Evolutionary conservation across 176 grass and related monocot species (phyloP), one percentile per base, ranked within the genome.

Genomic region (Oryza meridionalis): DNA sequence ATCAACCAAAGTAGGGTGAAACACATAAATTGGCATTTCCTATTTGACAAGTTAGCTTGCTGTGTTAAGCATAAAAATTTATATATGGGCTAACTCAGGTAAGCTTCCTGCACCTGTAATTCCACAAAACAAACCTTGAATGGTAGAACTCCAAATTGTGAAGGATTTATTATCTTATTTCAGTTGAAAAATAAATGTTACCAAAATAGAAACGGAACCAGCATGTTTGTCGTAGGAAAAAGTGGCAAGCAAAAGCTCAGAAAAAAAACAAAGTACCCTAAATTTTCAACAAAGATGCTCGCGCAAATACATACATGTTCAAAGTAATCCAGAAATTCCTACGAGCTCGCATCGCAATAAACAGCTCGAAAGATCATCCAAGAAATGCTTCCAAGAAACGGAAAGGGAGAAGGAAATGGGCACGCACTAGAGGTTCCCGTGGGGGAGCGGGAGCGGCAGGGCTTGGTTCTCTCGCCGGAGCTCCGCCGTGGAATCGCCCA

Each of bases 341-440:
- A 1, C 49, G 15, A 16, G 50, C 50, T 53, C 50, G 17, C 16
- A 58, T n/a, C 53, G 16, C 53, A n/a, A 58, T 17, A 58, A 58
- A 58, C 19, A 58, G 53, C 53, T 22, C 29, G 50, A 47, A 79
- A 63, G 46, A 16, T 35, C 19, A 24, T 40, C 50, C 13, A 13
- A 50, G 61, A 65, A 86, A 80, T 37, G 35, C 19, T 24, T 40
- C 50, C 13, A 13, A 50, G 61, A 65, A 86, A 80, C 12, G 46
- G 26, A 44, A 43, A 61, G 4, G 2, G 27, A 67, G 45, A 26
- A 46, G 9, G 11, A 32, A 35, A 21, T 49, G 45, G 35, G 6
- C 9, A 78, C 88, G 67, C 46, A 90, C 86, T 76, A 25, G 32
- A 85, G 33, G 53, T 32, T 6, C 51, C 25, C 15, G 24, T 11